These are phyloP conservation scores for Trametopsis cervina DNA, from an alignment of 768 basidiomycete genomes.

Conservation along the genomic window DNA sequence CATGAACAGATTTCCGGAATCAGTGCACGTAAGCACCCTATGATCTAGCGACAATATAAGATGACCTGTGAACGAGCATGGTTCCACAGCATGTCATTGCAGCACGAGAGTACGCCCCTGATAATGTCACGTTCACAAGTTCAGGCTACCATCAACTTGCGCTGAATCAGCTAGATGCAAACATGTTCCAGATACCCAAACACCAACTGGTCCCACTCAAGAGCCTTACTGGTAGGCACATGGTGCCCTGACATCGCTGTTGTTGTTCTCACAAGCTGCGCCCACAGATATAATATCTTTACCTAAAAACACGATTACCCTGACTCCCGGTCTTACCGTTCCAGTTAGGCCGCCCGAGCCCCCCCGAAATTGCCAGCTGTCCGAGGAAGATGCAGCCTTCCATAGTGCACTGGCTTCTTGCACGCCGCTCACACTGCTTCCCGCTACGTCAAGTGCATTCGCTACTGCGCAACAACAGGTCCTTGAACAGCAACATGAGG, in stretches of 20 bases:
- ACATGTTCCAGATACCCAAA: constrained; percentile 67
- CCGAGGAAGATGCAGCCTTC: constrained; percentile 25
- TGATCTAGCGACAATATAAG: neutral
- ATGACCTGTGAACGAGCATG: neutral
- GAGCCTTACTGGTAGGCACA: constrained; percentile 25
- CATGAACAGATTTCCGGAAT: constrained; percentile 57
- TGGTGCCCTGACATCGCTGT: neutral
- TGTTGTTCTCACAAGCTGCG: neutral
- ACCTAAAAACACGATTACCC: constrained; percentile 36
- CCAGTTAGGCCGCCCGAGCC: constrained; percentile 40
- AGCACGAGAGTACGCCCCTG: constrained; percentile 49
- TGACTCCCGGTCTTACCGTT: constrained; percentile 36
- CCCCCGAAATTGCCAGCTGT: constrained; percentile 29
- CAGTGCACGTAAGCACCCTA: constrained; percentile 46
- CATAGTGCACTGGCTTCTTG: constrained; percentile 20
- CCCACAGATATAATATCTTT: constrained; percentile 32
- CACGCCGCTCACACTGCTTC: constrained; percentile 16
- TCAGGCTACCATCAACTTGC: constrained; percentile 66
- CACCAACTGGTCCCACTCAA: constrained; percentile 37
- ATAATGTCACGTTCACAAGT: constrained; percentile 70
- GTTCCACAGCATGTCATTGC: constrained; percentile 64
- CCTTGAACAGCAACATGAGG: constrained; percentile 11
- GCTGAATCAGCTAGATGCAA: constrained; percentile 61
- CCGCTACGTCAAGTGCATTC: constrained; percentile 32
- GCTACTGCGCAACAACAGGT: constrained; percentile 30